phyloP scores from a whole-genome alignment of 1,139 yeast species.

The Magnusiomyces paraingens region DNA sequence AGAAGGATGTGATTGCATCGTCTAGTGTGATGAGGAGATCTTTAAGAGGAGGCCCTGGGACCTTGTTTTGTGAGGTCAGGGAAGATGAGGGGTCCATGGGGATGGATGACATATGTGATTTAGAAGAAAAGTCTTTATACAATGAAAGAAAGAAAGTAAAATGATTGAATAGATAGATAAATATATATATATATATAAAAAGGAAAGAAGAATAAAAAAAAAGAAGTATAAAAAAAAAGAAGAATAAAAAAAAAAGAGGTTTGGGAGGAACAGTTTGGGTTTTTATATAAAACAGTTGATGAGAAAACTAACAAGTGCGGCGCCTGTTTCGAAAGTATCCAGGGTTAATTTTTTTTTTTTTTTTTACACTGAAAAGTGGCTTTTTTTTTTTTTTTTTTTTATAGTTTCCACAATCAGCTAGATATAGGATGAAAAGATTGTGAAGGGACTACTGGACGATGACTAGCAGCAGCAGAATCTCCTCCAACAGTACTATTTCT shows the following conservation, averaged over 20 bases:
- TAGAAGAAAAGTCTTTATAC: background rate
- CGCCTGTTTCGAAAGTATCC: background rate
- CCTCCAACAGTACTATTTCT: too few relatives aligned
- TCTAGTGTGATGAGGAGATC: too few relatives aligned
- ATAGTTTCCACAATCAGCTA: too few relatives aligned
- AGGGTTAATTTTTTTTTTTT: too few relatives aligned
- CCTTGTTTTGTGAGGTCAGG: too few relatives aligned
- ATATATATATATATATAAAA: background rate
- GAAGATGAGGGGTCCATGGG: background rate
- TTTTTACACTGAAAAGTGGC: too few relatives aligned
- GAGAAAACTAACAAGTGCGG: background rate
- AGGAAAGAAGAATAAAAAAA: background rate
- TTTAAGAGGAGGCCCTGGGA: too few relatives aligned
- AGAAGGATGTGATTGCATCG: too few relatives aligned
- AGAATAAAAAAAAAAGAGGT: background rate
- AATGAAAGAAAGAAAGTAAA: background rate
- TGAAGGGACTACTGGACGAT: too few relatives aligned
- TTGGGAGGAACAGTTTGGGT: background rate
- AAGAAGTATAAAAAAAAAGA: background rate
- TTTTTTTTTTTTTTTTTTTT: background rate
- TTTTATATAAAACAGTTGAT: constrained; percentile 1
- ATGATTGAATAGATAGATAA: background rate
- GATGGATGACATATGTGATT: background rate
- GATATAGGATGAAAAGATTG: too few relatives aligned
- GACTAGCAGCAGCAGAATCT: too few relatives aligned